Evolutionary conservation across 805 yeast genomes (phyloP).

Genomic region (Hanseniaspora lindneri): DNA sequence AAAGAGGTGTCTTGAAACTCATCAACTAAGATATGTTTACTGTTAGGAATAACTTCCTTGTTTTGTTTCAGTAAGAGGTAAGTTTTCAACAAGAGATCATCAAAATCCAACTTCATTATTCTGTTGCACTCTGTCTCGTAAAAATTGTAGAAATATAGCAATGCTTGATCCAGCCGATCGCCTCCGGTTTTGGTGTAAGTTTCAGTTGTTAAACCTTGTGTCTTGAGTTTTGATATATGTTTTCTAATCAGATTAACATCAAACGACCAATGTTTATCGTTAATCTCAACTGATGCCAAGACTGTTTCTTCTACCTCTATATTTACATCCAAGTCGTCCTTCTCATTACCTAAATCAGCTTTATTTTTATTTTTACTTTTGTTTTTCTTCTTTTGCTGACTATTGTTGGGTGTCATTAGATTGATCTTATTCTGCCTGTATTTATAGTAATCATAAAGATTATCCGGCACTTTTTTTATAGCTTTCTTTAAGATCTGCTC

Average conservation of each 20-base stretch:
- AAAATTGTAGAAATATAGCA: slow-evolving; percentile 35
- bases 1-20: slow-evolving; percentile 89
- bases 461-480: slow-evolving; percentile 28
- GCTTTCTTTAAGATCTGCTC: slow-evolving; percentile 29
- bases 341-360: slow-evolving; percentile 16
- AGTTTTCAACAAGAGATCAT: slow-evolving; percentile 59
- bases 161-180: slow-evolving; percentile 25
- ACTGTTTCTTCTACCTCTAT: no score
- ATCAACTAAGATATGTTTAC: slow-evolving; percentile 72
- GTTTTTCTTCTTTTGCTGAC: slow-evolving; percentile 2
- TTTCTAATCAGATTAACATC: slow-evolving; percentile 34
- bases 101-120: slow-evolving; percentile 57
- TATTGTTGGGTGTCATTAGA: slow-evolving; percentile 20
- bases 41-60: slow-evolving; percentile 34
- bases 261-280: slow-evolving; percentile 29
- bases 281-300: neutral
- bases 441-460: slow-evolving; percentile 27
- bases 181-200: slow-evolving; percentile 27
- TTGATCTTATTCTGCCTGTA: slow-evolving; percentile 25
- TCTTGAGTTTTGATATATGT: slow-evolving; percentile 46
- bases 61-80: slow-evolving; percentile 35
- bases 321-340: no score
- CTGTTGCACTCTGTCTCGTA: slow-evolving; percentile 41
- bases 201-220: slow-evolving; percentile 38
- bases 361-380: slow-evolving; percentile 21